Percentiles rank a stretch among this genome's conserved stretches.
These are phyloP conservation scores for Vaccinium vitisidaea DNA, from an alignment of 148 eudicot species.

Conservation along the genomic window DNA sequence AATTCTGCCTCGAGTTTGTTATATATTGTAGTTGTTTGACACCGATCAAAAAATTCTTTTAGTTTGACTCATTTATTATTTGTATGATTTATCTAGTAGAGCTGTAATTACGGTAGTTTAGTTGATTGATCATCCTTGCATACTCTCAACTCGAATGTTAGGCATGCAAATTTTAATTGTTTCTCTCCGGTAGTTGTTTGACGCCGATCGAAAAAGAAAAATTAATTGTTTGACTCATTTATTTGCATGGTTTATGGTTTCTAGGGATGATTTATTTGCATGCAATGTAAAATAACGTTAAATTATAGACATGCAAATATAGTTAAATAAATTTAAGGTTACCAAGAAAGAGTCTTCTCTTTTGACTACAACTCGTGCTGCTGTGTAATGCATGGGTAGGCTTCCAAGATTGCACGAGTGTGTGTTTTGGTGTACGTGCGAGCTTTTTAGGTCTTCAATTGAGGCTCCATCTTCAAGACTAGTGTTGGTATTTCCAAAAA, in stretches of 20 bases:
- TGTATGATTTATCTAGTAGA: neutral
- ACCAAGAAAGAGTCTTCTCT: conserved; percentile 6
- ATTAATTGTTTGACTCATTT: neutral
- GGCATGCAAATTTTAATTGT: too few species aligned
- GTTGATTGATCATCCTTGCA: too few species aligned
- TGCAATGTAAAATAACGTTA: neutral
- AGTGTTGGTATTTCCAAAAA: conserved; percentile 12
- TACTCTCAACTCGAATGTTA: too few species aligned
- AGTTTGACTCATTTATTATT: neutral
- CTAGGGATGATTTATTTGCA: neutral
- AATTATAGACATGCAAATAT: neutral
- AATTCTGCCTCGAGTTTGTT: neutral
- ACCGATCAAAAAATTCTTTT: neutral
- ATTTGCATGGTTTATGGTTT: neutral
- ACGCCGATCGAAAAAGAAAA: too few species aligned
- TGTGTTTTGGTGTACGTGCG: conserved; percentile 8
- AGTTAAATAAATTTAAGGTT: neutral
- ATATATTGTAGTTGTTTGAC: neutral
- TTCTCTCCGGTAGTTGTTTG: too few species aligned
- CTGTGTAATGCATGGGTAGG: neutral
- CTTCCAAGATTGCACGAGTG: conserved; percentile 41
- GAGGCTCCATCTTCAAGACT: neutral
- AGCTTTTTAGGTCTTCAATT: conserved; percentile 20
- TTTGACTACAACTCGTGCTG: conserved; percentile 21
- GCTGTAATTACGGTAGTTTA: too few species aligned